These are phyloP conservation scores for Kwoniella sp. DNA, from an alignment of 768 basidiomycete species.

Conservation along the genomic window DNA sequence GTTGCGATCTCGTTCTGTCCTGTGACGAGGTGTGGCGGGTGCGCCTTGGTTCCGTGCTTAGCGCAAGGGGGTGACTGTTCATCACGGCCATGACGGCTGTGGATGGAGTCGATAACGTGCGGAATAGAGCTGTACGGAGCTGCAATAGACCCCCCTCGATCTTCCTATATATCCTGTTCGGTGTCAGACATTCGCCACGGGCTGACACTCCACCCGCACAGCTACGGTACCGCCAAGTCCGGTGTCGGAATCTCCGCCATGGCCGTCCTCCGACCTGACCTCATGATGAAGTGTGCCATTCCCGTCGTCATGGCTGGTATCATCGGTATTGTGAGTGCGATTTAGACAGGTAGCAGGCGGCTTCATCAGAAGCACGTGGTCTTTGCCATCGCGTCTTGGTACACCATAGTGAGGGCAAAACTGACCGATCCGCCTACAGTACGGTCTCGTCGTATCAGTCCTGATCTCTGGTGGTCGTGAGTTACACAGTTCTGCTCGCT, in stretches of 20 bases:
- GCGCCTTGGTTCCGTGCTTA: constrained; percentile 17
- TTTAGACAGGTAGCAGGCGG: constrained; percentile 1
- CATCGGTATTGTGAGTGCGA: constrained; percentile 74
- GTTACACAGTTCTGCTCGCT: constrained; percentile 54
- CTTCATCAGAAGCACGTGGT: not conserved
- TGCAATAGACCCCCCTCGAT: too few relatives aligned
- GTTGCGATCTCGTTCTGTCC: constrained; percentile 11
- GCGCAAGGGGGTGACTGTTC: constrained; percentile 1
- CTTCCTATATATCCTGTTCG: not conserved
- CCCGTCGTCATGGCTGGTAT: constrained; percentile 99
- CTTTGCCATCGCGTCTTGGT: not conserved
- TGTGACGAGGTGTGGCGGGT: not conserved
- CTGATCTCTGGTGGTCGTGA: constrained; percentile 80
- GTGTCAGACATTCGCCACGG: not conserved
- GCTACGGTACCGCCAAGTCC: constrained; percentile 98
- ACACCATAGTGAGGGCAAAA: not conserved
- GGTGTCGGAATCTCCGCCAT: constrained; percentile 72
- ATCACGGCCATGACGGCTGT: too few relatives aligned
- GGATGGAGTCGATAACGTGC: too few relatives aligned
- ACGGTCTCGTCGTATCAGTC: constrained; percentile 98
- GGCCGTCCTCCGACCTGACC: constrained; percentile 92
- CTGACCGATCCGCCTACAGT: constrained; percentile 52
- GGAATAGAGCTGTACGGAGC: too few relatives aligned
- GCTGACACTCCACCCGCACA: constrained; percentile 46
- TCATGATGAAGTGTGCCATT: constrained; percentile 94